Conservation (phyloP, 345 rosid genomes). For the Eutrema yunnanense region DNA sequence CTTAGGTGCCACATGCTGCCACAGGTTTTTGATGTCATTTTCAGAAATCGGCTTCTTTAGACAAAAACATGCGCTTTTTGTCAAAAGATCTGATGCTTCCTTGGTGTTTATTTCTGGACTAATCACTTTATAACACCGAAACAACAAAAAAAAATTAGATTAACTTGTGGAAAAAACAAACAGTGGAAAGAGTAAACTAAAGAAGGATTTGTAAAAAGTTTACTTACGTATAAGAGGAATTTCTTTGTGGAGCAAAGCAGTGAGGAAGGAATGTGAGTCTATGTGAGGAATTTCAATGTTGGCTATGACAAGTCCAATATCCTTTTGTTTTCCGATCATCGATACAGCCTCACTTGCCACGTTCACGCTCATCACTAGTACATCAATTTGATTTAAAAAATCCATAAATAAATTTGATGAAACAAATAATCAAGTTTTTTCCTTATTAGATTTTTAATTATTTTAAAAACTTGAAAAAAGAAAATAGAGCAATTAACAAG, state of each 20-base stretch:
- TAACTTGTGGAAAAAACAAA: background rate
- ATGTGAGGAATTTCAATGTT: conserved; percentile 25
- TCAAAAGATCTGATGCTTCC: conserved; percentile 15
- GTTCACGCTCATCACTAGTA: conserved; percentile 37
- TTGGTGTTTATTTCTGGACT: conserved; percentile 1
- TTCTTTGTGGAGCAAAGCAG: background rate
- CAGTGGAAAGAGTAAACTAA: background rate
- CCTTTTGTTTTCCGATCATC: conserved; percentile 21
- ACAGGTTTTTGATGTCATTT: conserved; percentile 36
- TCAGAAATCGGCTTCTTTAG: conserved; percentile 31
- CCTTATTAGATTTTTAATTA: too few relatives aligned
- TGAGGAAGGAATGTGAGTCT: conserved; percentile 20
- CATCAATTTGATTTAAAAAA: background rate
- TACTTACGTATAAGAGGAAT: conserved; percentile 36
- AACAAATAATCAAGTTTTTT: background rate
- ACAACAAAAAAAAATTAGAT: background rate
- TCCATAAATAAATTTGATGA: background rate
- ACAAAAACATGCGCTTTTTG: conserved; percentile 27
- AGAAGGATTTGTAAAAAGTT: background rate
- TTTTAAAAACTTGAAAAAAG: too few relatives aligned
- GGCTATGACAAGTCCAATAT: conserved; percentile 39
- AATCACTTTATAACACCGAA: conserved; percentile 32
- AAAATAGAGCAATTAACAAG: background rate
- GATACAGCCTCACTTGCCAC: conserved; percentile 26
- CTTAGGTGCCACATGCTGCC: conserved; percentile 35